Base-by-base conservation (phyloP, 768 basidiomycete species). In the Lactarius evosmus region DNA sequence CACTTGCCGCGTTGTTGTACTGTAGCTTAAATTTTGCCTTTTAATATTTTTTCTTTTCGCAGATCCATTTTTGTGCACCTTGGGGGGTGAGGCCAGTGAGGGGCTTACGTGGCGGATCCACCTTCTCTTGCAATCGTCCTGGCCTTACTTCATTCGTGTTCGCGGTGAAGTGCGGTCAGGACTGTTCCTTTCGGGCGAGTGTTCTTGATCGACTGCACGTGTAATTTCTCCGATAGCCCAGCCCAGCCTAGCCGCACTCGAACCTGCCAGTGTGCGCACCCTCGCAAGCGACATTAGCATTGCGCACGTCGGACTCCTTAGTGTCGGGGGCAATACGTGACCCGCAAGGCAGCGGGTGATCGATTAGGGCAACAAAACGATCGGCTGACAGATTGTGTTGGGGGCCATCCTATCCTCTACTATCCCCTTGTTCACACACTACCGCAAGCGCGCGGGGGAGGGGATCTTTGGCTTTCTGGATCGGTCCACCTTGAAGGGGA, bases 391-490 rank as follows among this genome's bases (percentile, higher is more conserved):
- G 50, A 29, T 29, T 29, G 29, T 30, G 44, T 25, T 46, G 12
- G 9, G 44, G 1, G 44, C 5, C 3, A 50, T 32, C 27, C 25
- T 19, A 30, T 60, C 40, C 11, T 19, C 59, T 11, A 7, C 36
- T 16, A 30, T 27, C 25, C 29, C 5, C 22, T 19, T 19, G 17
- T n/a, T 27, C 8, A 9, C 41, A 30, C 9, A 22, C 12, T 22
- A 52, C 11, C 29, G 19, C 27, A 52, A 27, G 30, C 50, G 30
- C 50, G 30, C 30, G 3, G 22, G 4, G 4, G 33, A 22, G 6
- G 33, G 16, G 62, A 63, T 57, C 62, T 57, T 58, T 63, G 56
- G 50, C 56, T 52, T 60, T 41, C 56, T 62, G 36, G 36, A 62
- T 62, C 34, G 32, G 33, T 27, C 40, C 19, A 7, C 27, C 44